Evolutionary conservation across 2,329 filamentous ascomycete genomes (phyloP).

Genomic region (Fusarium sp.): DNA sequence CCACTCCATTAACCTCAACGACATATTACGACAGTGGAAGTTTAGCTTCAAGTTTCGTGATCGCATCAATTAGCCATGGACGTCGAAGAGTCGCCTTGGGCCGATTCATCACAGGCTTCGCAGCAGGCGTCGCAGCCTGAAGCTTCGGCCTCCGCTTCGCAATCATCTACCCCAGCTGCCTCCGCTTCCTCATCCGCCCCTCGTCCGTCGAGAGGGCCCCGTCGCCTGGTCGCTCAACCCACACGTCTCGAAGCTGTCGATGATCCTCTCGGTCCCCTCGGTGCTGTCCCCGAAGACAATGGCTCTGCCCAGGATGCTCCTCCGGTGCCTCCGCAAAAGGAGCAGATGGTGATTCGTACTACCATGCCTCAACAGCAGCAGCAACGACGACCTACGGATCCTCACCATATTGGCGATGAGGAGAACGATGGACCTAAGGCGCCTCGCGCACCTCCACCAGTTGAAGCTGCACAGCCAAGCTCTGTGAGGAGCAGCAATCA

Average conservation of each 20-base stretch:
- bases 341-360: slow-evolving; percentile 71
- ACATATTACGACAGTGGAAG: slow-evolving; percentile 20
- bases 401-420: slow-evolving; percentile 77
- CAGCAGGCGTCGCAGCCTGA: slow-evolving; percentile 49
- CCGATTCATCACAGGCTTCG: slow-evolving; percentile 58
- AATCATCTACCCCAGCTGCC: slow-evolving; percentile 46
- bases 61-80: slow-evolving; percentile 55
- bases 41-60: slow-evolving; percentile 13
- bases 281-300: slow-evolving; percentile 68
- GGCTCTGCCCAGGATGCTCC: slow-evolving; percentile 62
- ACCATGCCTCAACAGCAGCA: slow-evolving; percentile 62
- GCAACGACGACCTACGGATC: slow-evolving; percentile 63
- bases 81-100: slow-evolving; percentile 66
- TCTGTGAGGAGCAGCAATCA: slow-evolving; percentile 64
- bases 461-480: slow-evolving; percentile 68
- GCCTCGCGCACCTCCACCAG: slow-evolving; percentile 74
- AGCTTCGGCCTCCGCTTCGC: slow-evolving; percentile 47
- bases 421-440: slow-evolving; percentile 67
- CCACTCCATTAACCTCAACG: slow-evolving; percentile 10
- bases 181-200: slow-evolving; percentile 50
- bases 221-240: slow-evolving; percentile 77
- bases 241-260: slow-evolving; percentile 83
- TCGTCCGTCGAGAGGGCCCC: slow-evolving; percentile 63
- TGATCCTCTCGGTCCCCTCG: slow-evolving; percentile 82
- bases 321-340: slow-evolving; percentile 76